Percentiles rank a stretch among this genome's conserved stretches.
phyloP scores from a whole-genome alignment of 257 asterid species.

The Cinchona pubescens region DNA sequence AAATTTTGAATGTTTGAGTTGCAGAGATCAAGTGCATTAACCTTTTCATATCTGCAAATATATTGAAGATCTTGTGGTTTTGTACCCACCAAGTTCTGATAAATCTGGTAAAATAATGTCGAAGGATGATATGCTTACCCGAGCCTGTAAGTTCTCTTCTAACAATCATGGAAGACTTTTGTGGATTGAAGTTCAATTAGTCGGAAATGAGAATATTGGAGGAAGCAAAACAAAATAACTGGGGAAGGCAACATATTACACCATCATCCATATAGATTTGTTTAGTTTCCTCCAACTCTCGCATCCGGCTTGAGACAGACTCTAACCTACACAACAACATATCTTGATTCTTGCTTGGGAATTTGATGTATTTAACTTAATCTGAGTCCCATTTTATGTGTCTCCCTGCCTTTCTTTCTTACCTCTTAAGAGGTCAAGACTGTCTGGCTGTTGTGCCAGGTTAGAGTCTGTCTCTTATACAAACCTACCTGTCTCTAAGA shows the following conservation, averaged over 20 bases:
- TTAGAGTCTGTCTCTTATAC: neutral
- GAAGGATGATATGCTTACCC: neutral
- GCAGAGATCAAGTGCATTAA: too few relatives aligned
- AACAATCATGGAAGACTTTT: neutral
- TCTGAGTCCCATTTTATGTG: too few relatives aligned
- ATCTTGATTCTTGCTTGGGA: neutral
- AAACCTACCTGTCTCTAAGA: too few relatives aligned
- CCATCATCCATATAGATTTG: neutral
- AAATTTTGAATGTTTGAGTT: conserved; percentile 7
- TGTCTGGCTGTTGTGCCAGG: neutral
- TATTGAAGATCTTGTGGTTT: neutral
- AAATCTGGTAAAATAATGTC: neutral
- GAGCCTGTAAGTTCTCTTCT: neutral
- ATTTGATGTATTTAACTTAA: too few relatives aligned
- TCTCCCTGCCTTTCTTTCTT: neutral
- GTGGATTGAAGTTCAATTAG: neutral
- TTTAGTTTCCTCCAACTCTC: conserved; percentile 1
- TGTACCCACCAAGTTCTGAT: neutral
- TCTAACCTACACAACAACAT: neutral
- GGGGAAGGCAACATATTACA: neutral
- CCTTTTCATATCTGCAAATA: neutral
- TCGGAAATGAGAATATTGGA: neutral
- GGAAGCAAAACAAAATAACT: neutral
- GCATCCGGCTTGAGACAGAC: neutral
- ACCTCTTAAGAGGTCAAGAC: neutral